Evolutionary conservation across 352 stramenopile genomes (phyloP), one percentile per base, ranked within the genome.

Genomic region (Pythium grandisporangium): DNA sequence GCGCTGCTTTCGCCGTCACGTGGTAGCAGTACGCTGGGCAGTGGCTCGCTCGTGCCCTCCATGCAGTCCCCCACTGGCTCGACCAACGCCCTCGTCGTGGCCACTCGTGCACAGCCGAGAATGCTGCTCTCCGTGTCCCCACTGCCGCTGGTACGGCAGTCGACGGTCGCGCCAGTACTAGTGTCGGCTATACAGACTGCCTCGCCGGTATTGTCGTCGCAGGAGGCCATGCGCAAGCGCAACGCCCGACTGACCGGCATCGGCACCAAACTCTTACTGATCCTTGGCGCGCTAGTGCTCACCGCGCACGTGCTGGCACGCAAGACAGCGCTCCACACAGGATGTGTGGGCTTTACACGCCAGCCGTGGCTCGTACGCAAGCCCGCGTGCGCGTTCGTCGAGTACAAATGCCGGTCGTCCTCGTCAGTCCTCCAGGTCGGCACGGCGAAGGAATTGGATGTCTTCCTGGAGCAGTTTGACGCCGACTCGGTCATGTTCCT

Each of bases 371-470:
- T 45, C 13, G 51, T 48, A 0, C 30, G 38, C 10, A 45, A 61
- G 10, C 43, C 62, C 5, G 55, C 57, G 2, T 83, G 70, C 16
- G 61, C 54, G 8, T 60, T 73, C 14, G 30, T 83, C n/a, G 30
- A 57, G 12, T 51, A 73, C 3, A 51, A 65, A 19, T 79, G 66
- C 22, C 8, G n/a, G n/a, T n/a, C n/a, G n/a, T n/a, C n/a, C n/a
- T n/a, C n/a, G n/a, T n/a, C n/a, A n/a, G n/a, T n/a, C n/a, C n/a
- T n/a, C n/a, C n/a, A n/a, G 25, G 22, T 37, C 4, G 51, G 51
- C n/a, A 17, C 26, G 5, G 42, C 6, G n/a, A 35, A 12, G 1
- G 48, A 55, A 41, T 24, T 42, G n/a, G 43, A 36, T 23, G 46
- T 16, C 7, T 23, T 49, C 14, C 24, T 58, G 11, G 2, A 17